Conservation (phyloP, 2,329 filamentous ascomycete species). For the Colletotrichum truncatum region DNA sequence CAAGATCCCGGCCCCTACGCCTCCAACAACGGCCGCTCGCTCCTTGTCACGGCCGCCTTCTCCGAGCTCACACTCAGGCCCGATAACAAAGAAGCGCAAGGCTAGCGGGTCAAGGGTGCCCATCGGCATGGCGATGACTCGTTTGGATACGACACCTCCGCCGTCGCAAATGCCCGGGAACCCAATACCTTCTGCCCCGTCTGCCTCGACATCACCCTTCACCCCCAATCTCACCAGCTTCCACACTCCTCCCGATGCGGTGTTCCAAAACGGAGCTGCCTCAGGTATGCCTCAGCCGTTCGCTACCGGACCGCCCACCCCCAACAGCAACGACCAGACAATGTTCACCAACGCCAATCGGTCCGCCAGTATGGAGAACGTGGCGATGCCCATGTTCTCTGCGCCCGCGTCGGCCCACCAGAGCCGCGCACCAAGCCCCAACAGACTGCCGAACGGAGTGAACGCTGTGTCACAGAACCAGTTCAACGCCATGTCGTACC, state of each 20-base stretch:
- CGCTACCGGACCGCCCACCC: slow-evolving; percentile 70
- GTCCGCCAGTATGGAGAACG: slow-evolving; percentile 71
- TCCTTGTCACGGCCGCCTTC: slow-evolving; percentile 77
- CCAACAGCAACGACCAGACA: slow-evolving; percentile 69
- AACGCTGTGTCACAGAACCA: slow-evolving; percentile 52
- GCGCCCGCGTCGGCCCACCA: slow-evolving; percentile 77
- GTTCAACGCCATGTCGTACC: slow-evolving; percentile 59
- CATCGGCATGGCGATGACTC: slow-evolving; percentile 82
- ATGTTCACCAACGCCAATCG: slow-evolving; percentile 66
- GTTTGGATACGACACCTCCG: slow-evolving; percentile 69
- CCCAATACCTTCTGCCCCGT: slow-evolving; percentile 49
- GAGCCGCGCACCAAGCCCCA: slow-evolving; percentile 82
- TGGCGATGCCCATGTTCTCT: slow-evolving; percentile 73
- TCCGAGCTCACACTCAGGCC: slow-evolving; percentile 70
- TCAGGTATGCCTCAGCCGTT: slow-evolving; percentile 41
- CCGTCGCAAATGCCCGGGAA: slow-evolving; percentile 45
- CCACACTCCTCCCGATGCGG: slow-evolving; percentile 45
- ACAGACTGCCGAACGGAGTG: slow-evolving; percentile 57
- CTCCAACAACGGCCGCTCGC: slow-evolving; percentile 8
- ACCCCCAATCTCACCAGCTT: slow-evolving; percentile 57
- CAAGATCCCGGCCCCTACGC: slow-evolving; percentile 22
- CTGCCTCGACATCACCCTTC: slow-evolving; percentile 62
- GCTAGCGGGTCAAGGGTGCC: slow-evolving; percentile 79
- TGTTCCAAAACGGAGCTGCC: slow-evolving; percentile 37
- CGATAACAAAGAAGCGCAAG: slow-evolving; percentile 83